A percentile compares a stretch with the other conserved stretches of the same genome.
Conservation (phyloP, 108 stramenopile genomes). For the Cyclotella kingstonii region DNA sequence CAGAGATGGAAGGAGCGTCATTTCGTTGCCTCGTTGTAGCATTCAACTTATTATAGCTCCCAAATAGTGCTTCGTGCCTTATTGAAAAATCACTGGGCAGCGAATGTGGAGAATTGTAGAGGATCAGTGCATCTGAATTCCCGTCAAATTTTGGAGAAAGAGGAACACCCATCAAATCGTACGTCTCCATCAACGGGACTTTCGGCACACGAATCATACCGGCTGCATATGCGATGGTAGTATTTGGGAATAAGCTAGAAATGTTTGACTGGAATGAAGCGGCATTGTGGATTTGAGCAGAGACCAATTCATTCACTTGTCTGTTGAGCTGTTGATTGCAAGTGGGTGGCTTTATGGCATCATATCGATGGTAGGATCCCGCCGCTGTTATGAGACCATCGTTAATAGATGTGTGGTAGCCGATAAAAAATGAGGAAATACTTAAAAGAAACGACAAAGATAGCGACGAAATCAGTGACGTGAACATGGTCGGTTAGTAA, state of each 20-base stretch:
- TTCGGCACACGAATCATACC: slow-evolving; percentile 15
- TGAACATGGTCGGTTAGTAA: no score
- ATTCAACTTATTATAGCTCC: not conserved
- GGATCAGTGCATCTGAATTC: slow-evolving; percentile 15
- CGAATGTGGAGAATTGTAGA: slow-evolving; percentile 15
- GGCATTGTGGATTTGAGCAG: not conserved
- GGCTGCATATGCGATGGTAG: not conserved
- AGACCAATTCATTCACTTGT: no score
- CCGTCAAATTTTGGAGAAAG: not conserved
- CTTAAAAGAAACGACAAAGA: not conserved
- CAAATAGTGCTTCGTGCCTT: slow-evolving; percentile 7
- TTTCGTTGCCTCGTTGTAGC: not conserved
- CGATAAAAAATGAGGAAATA: slow-evolving; percentile 5
- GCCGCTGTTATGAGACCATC: not conserved
- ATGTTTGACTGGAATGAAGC: not conserved
- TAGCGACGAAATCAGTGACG: not conserved
- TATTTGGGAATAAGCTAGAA: slow-evolving; percentile 6
- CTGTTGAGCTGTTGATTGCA: no score
- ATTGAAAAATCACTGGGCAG: slow-evolving; percentile 7
- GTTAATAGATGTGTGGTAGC: slow-evolving; percentile 1
- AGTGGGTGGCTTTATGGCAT: not conserved
- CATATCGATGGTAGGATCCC: not conserved
- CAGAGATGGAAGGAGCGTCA: slow-evolving; percentile 2
- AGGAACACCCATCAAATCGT: slow-evolving; percentile 18
- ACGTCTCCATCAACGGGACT: slow-evolving; percentile 14